These are phyloP conservation scores for Alternaria sp. DNA, from an alignment of 2,329 filamentous ascomycete species.

Conservation along the genomic window DNA sequence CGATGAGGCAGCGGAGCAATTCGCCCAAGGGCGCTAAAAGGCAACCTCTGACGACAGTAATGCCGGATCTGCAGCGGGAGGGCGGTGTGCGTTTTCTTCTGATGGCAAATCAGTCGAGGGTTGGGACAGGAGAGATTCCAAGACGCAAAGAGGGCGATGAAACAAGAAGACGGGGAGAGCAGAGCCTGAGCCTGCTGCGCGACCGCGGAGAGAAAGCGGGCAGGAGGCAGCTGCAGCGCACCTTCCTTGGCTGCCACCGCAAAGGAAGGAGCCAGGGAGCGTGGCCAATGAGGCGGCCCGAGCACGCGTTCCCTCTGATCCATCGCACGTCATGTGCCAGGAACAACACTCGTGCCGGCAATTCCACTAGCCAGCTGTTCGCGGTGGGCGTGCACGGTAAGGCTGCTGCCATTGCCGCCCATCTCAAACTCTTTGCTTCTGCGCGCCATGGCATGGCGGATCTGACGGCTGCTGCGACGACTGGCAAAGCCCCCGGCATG, in stretches of 20 bases:
- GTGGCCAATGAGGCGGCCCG: slow-evolving; percentile 32
- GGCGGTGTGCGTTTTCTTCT: slow-evolving; percentile 16
- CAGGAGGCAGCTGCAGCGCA: slow-evolving; percentile 18
- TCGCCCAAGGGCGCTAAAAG: slow-evolving; percentile 47
- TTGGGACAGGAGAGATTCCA: background rate
- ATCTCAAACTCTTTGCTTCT: slow-evolving; percentile 21
- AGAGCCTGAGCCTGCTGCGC: background rate
- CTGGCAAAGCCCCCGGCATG: background rate
- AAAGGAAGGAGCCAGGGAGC: slow-evolving; percentile 37
- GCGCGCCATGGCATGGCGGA: background rate
- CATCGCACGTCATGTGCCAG: slow-evolving; percentile 33
- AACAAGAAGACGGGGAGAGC: background rate
- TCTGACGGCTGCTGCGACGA: slow-evolving; percentile 13
- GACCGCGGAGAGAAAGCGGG: slow-evolving; percentile 12
- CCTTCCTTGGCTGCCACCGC: slow-evolving; percentile 25
- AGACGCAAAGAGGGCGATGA: slow-evolving; percentile 3
- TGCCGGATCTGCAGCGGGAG: slow-evolving; percentile 26
- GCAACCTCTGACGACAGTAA: slow-evolving; percentile 39
- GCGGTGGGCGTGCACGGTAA: slow-evolving; percentile 22
- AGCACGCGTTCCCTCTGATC: slow-evolving; percentile 31
- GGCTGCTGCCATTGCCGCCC: slow-evolving; percentile 29
- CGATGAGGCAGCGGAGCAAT: slow-evolving; percentile 44
- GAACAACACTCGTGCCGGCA: slow-evolving; percentile 30
- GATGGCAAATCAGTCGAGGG: slow-evolving; percentile 1
- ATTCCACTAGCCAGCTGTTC: slow-evolving; percentile 36